These are phyloP conservation scores for Globisporangium cederbergense DNA, from an alignment of 352 stramenopile species.

Conservation along the genomic window DNA sequence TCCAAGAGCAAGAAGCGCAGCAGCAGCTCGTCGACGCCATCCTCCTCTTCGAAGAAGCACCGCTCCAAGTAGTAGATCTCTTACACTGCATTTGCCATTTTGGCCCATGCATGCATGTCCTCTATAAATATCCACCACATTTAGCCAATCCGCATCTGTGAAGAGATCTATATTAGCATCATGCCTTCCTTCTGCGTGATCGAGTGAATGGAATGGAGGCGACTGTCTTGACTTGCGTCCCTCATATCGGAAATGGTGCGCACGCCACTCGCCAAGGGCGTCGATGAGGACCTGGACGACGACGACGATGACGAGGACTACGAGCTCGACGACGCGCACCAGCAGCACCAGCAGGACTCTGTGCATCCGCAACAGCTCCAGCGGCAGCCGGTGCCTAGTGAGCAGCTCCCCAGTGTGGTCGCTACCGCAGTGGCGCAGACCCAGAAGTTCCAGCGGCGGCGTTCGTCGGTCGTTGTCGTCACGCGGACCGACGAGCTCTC, in stretches of 20 bases:
- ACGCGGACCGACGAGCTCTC: conserved; percentile 6
- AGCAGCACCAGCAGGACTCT: not conserved
- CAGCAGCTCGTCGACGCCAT: conserved; percentile 34
- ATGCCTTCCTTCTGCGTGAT: not conserved
- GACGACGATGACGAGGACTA: conserved; percentile 18
- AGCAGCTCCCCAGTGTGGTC: not conserved
- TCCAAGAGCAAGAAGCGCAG: conserved; percentile 68
- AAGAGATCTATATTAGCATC: not conserved
- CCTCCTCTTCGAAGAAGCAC: conserved; percentile 62
- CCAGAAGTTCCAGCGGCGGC: conserved; percentile 8
- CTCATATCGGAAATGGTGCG: not conserved
- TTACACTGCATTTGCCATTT: not conserved
- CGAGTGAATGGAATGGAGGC: too few species aligned
- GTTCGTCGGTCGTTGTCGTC: conserved; percentile 5
- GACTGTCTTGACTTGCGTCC: too few species aligned
- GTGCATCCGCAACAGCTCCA: not conserved
- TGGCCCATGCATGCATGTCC: not conserved
- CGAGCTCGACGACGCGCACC: not conserved
- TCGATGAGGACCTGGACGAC: conserved; percentile 23
- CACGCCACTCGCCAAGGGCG: conserved; percentile 18
- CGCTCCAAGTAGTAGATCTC: conserved; percentile 52
- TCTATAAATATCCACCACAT: conserved; percentile 7
- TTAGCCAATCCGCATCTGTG: not conserved
- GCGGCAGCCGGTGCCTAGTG: not conserved
- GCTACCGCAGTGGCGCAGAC: not conserved